Conservation (phyloP, 768 basidiomycete species). For the Cubamyces lactineus region DNA sequence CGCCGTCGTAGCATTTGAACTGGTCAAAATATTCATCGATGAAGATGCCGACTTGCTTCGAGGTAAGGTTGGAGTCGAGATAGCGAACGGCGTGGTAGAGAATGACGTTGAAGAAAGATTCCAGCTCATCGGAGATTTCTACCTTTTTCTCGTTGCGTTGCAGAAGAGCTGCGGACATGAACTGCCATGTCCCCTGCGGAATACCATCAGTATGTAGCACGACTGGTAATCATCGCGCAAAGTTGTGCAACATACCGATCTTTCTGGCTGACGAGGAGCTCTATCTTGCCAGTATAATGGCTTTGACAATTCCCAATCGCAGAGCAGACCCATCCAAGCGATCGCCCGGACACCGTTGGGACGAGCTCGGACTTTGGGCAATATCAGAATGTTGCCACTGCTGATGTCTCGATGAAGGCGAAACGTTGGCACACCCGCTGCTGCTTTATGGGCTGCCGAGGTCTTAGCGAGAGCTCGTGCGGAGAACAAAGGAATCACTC, state of each 20-base stretch:
- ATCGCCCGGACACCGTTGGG: not conserved
- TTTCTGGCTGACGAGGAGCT: not conserved
- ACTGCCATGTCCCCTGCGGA: too few species aligned
- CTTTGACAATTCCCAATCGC: slow-evolving; percentile 14
- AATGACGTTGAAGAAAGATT: slow-evolving; percentile 25
- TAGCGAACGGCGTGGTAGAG: slow-evolving; percentile 7
- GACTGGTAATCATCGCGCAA: too few species aligned
- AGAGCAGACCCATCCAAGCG: not conserved
- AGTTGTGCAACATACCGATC: not conserved
- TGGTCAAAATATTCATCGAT: slow-evolving; percentile 3
- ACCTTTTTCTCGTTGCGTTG: slow-evolving; percentile 9
- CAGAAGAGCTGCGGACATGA: too few species aligned
- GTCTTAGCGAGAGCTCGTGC: too few species aligned
- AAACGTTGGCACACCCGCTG: not conserved
- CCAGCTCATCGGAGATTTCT: slow-evolving; percentile 25
- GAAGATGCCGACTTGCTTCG: not conserved
- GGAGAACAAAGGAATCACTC: not conserved
- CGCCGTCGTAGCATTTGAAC: not conserved
- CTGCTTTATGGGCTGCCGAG: not conserved
- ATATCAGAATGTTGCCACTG: slow-evolving; percentile 9
- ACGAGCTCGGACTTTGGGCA: not conserved
- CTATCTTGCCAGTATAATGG: not conserved
- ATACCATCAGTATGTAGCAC: not conserved
- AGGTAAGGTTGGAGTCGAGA: not conserved
- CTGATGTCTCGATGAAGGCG: slow-evolving; percentile 20